These are phyloP conservation scores for Alternaria angustiovoidea DNA, from an alignment of 2,329 filamentous ascomycete species.

Conservation along the genomic window DNA sequence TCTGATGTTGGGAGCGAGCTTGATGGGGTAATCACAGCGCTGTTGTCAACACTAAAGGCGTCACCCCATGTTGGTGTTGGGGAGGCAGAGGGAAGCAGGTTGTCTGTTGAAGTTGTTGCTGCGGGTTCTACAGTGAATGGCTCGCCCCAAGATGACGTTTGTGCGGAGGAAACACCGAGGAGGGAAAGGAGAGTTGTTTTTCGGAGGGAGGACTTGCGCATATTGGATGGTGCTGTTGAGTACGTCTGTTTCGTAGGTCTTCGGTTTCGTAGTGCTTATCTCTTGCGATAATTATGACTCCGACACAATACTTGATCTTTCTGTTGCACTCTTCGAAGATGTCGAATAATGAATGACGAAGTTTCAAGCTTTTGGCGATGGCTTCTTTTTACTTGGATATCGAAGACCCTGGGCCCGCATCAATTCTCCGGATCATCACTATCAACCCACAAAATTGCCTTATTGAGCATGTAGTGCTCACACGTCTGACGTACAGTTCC, in stretches of 20 bases:
- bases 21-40: not conserved
- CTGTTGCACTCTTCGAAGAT: not conserved
- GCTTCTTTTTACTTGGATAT: conserved; percentile 3
- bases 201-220: conserved; percentile 18
- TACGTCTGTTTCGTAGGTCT: not conserved
- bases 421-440: not conserved
- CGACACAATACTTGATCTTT: not conserved
- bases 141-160: conserved; percentile 25
- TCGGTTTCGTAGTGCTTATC: not conserved
- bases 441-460: not conserved
- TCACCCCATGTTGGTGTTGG: conserved; percentile 13
- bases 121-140: conserved; percentile 27
- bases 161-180: conserved; percentile 16
- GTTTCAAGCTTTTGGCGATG: not conserved
- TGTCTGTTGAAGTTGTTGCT: conserved; percentile 18
- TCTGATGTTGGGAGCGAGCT: conserved; percentile 3
- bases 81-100: not conserved
- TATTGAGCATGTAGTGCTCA: not conserved
- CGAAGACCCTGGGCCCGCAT: not conserved
- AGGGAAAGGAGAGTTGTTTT: conserved; percentile 23
- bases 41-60: conserved; percentile 11
- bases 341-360: not conserved
- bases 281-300: not conserved
- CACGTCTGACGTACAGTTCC: conserved; percentile 4
- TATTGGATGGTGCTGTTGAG: conserved; percentile 9